These are phyloP conservation scores for Mortierella antarctica DNA, from an alignment of 192 early-diverging fungal genomes.

Conservation along the genomic window DNA sequence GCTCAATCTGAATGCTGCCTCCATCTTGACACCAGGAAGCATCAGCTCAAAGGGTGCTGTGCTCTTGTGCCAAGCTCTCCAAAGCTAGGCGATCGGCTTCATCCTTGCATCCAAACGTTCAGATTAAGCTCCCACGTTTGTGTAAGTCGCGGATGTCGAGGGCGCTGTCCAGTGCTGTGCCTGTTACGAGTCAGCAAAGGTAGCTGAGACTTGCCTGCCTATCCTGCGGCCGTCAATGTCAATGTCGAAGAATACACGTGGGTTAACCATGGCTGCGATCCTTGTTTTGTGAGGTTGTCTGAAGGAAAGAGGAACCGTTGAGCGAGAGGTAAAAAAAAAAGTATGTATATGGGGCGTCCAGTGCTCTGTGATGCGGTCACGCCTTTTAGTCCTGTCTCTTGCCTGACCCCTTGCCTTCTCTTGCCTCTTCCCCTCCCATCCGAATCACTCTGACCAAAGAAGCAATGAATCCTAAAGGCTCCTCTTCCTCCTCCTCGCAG, in stretches of 20 bases:
- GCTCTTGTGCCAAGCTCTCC: no score
- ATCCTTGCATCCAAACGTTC: neutral
- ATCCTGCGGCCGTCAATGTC: constrained; percentile 67
- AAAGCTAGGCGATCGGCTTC: neutral
- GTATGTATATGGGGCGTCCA: neutral
- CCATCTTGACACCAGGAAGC: neutral
- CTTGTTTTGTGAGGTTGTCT: no score
- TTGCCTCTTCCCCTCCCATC: neutral
- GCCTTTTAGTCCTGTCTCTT: no score
- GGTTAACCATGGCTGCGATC: constrained; percentile 54
- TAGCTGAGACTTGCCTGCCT: constrained; percentile 36
- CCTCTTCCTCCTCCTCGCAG: neutral
- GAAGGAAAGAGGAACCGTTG: neutral
- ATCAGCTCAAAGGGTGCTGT: neutral
- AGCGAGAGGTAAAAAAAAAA: neutral
- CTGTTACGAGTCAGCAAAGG: neutral
- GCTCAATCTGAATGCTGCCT: neutral
- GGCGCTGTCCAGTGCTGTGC: neutral
- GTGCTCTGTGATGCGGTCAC: no score
- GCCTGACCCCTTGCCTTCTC: neutral
- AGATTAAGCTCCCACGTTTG: neutral
- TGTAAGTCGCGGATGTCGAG: neutral
- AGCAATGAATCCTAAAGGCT: constrained; percentile 1
- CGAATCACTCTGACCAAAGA: neutral
- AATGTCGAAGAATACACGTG: constrained; percentile 70